Percentiles rank a stretch among this genome's conserved stretches.
These are phyloP conservation scores for Hortiboletus flavorubellus DNA, from an alignment of 768 basidiomycete species.

Conservation along the genomic window DNA sequence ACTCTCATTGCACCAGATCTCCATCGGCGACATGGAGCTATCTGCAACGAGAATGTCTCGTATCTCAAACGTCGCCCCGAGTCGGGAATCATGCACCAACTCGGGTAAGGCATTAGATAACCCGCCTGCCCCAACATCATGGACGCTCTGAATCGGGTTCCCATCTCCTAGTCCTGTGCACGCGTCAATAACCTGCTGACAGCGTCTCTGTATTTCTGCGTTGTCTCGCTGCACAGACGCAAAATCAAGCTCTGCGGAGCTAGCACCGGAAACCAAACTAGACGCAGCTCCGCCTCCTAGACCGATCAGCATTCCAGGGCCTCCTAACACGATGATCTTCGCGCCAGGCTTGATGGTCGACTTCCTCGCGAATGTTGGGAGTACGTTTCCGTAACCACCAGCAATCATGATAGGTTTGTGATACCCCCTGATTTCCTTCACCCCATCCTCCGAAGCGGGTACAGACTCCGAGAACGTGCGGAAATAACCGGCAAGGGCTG, in stretches of 20 bases:
- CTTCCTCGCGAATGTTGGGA: constrained; percentile 80
- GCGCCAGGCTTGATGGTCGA: constrained; percentile 72
- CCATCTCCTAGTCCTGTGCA: constrained; percentile 59
- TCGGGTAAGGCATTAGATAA: constrained; percentile 96
- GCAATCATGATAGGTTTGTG: constrained; percentile 99
- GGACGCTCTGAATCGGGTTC: constrained; percentile 92
- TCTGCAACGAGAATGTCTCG: constrained; percentile 91
- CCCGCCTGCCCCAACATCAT: constrained; percentile 98
- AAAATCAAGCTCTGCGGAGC: constrained; percentile 92
- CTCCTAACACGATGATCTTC: constrained; percentile 89
- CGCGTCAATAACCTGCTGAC: constrained; percentile 95
- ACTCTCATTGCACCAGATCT: constrained; percentile 99
- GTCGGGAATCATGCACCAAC: constrained; percentile 91
- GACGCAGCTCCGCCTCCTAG: constrained; percentile 96
- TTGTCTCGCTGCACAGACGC: constrained; percentile 98
- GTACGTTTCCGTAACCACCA: constrained; percentile 93
- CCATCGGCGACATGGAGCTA: constrained; percentile 95
- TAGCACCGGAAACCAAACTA: constrained; percentile 87
- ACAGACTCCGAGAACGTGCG: constrained; percentile 88
- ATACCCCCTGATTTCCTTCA: constrained; percentile 80
- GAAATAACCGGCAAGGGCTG: constrained; percentile 90
- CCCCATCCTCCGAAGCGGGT: constrained; percentile 46
- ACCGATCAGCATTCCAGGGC: constrained; percentile 95
- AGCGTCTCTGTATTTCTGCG: constrained; percentile 95
- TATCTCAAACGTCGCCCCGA: constrained; percentile 92